phyloP scores from a whole-genome alignment of 2,329 filamentous ascomycete genomes.

The Fusarium keratoplasticum region DNA sequence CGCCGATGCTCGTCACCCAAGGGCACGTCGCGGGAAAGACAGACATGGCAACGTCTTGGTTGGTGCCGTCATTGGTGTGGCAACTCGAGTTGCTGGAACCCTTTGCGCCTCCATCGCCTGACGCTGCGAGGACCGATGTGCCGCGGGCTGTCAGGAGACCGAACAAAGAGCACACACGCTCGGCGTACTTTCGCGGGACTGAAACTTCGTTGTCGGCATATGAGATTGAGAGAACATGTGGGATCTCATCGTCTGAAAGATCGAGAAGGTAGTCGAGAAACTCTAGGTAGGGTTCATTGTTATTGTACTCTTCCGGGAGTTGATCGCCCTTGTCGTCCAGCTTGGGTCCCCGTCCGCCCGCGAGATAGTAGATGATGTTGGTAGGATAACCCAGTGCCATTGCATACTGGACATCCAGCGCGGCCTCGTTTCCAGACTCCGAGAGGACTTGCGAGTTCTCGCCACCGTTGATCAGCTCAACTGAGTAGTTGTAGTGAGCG shows the following conservation, averaged over 20 bases:
- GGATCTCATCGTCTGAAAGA: conserved; percentile 57
- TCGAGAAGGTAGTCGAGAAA: conserved; percentile 63
- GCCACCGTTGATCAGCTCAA: conserved; percentile 57
- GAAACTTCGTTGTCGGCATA: conserved; percentile 70
- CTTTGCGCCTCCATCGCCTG: conserved; percentile 63
- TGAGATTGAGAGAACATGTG: conserved; percentile 68
- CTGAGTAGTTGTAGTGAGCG: conserved; percentile 53
- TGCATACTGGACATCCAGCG: conserved; percentile 62
- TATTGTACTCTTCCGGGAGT: conserved; percentile 43
- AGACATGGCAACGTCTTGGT: conserved; percentile 66
- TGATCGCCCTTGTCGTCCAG: conserved; percentile 53
- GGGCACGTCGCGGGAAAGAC: conserved; percentile 76
- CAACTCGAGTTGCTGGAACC: conserved; percentile 63
- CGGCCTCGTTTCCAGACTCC: conserved; percentile 58
- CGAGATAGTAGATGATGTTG: conserved; percentile 58
- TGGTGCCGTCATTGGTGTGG: conserved; percentile 68
- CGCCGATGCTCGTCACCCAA: conserved; percentile 75
- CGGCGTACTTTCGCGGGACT: conserved; percentile 63
- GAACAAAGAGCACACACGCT: conserved; percentile 64
- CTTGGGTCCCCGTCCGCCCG: conserved; percentile 57
- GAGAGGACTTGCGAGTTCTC: conserved; percentile 55
- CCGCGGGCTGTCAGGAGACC: conserved; percentile 65
- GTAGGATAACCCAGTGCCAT: conserved; percentile 59
- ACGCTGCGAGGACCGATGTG: conserved; percentile 61
- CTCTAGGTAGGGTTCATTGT: conserved; percentile 69